phyloP scores from a whole-genome alignment of 345 rosid genomes.

The Populus pruinosa region DNA sequence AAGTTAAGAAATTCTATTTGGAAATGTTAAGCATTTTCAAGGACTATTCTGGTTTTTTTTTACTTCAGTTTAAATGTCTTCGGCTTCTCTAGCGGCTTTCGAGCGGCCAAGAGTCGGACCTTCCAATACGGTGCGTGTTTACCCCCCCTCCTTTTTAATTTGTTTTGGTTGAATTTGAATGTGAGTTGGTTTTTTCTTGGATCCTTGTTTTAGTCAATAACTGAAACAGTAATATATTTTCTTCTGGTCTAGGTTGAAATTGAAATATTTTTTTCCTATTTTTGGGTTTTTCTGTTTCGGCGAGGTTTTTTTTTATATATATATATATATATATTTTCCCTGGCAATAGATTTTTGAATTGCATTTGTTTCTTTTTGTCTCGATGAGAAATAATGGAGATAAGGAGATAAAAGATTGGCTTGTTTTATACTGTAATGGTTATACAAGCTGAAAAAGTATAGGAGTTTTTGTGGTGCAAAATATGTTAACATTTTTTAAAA shows the following conservation, averaged over 20 bases:
- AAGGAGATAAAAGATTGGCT: background rate
- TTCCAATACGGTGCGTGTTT: conserved; percentile 63
- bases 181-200: background rate
- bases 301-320: background rate
- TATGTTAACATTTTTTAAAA: background rate
- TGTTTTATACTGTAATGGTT: background rate
- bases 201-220: background rate
- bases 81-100: conserved; percentile 74
- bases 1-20: conserved; percentile 2
- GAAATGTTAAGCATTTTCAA: conserved; percentile 20
- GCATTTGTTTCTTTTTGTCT: background rate
- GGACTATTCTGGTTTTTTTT: background rate
- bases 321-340: too few relatives aligned
- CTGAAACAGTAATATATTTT: background rate
- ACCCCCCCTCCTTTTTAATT: conserved; percentile 6
- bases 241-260: background rate
- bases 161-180: background rate
- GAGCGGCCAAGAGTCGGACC: conserved; percentile 70
- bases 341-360: background rate
- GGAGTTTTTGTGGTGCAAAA: background rate
- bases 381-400: background rate
- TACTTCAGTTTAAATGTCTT: conserved; percentile 53
- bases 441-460: background rate
- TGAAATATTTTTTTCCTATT: background rate
- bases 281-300: background rate